phyloP scores from a whole-genome alignment of 1,139 yeast species.

The Saccharomycopsis crataegensis region DNA sequence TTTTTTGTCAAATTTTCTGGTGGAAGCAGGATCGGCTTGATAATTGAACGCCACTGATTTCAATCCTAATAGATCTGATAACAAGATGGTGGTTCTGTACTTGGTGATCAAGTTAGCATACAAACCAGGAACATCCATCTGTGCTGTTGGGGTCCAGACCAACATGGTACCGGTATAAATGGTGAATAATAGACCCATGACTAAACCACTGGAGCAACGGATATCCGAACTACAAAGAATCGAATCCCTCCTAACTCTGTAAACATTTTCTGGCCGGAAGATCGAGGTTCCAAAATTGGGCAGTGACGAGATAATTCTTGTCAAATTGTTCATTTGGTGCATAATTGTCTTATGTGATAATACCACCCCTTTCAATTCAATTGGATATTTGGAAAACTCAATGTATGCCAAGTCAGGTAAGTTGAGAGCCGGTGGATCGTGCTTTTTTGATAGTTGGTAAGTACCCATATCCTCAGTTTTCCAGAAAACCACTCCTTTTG shows the following conservation, averaged over 20 bases:
- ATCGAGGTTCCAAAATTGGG: constrained; percentile 35
- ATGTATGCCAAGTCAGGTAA: constrained; percentile 84
- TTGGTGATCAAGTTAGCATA: constrained; percentile 76
- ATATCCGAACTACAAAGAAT: constrained; percentile 75
- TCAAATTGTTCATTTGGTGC: constrained; percentile 78
- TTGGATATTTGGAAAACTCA: constrained; percentile 84
- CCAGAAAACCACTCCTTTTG: constrained; percentile 62
- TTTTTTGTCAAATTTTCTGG: constrained; percentile 73
- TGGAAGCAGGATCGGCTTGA: constrained; percentile 81
- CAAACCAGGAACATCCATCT: constrained; percentile 77
- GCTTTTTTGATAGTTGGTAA: constrained; percentile 49
- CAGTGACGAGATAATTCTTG: constrained; percentile 58
- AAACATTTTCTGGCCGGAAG: constrained; percentile 33
- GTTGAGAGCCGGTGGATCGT: constrained; percentile 58
- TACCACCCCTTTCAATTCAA: constrained; percentile 87
- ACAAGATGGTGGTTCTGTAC: constrained; percentile 61
- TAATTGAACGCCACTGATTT: constrained; percentile 91
- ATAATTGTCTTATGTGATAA: constrained; percentile 81
- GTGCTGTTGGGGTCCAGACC: constrained; percentile 70
- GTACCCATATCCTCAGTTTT: constrained; percentile 84
- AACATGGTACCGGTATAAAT: constrained; percentile 79
- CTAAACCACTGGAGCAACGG: constrained; percentile 81
- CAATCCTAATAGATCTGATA: constrained; percentile 85
- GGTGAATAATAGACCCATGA: constrained; percentile 72
- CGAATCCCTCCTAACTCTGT: constrained; percentile 29